Evolutionary conservation across 2,329 filamentous ascomycete genomes (phyloP), one percentile per base, ranked within the genome.

Genomic region (Pseudocercospora eumusae): DNA sequence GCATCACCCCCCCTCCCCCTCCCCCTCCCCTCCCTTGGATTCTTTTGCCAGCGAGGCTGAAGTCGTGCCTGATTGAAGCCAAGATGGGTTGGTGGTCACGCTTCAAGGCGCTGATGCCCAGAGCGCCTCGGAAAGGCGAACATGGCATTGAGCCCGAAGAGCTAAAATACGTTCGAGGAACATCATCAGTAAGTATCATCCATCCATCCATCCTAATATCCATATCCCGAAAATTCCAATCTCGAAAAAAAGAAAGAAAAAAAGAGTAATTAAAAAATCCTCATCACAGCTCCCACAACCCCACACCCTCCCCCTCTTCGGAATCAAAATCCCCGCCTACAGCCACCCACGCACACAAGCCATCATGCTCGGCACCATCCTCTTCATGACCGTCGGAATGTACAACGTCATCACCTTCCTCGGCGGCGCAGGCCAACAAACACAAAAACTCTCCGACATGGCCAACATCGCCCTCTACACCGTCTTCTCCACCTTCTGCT

Each of bases 371-470:
- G 56, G 56, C 18, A 23, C 18, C 18, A 45, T 58, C 6, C 44
- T 58, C n/a, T 58, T 58, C 56, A 52, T 58, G 56, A 58, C 56
- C 6, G 56, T 58, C 8, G 56, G 56, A 25, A 58, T 58, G 56
- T 58, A 58, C 56, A 58, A 58, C 28, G 56, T 58, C n/a, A 58
- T 58, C 11, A 58, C 56, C 10, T 58, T 58, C 45, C 44, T 58
- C 25, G 56, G 56, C 7, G 56, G 56, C 18, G 56, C 56, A 10
- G 56, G 56, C 6, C 56, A 58, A 52, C 56, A 58, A 42, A 58
- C 56, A 1, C 40, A 45, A 28, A 42, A 45, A 45, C 44, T 58
- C 13, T 58, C 56, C 15, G 56, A 58, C 18, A 47, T 58, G 5
- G 56, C 56, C 44, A 58, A 58, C 18, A 52, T 58, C n/a, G 42